These are phyloP conservation scores for Leptographium wingfieldii DNA, from an alignment of 2,329 filamentous ascomycete species.

Conservation along the genomic window DNA sequence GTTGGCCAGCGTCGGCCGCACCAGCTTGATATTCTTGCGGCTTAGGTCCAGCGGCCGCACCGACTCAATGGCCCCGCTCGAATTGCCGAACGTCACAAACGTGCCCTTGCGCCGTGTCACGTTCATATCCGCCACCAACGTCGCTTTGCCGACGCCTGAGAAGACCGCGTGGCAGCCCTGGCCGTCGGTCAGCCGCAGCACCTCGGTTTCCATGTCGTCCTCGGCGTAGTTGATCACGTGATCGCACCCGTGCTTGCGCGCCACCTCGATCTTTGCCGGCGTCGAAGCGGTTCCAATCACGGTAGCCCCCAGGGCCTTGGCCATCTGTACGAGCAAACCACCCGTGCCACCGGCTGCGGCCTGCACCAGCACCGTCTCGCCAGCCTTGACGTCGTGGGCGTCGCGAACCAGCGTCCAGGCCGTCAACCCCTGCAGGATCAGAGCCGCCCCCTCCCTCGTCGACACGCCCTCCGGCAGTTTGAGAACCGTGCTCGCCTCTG, in stretches of 20 bases:
- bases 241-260: conserved; percentile 57
- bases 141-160: conserved; percentile 73
- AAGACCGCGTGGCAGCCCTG: conserved; percentile 67
- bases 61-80: conserved; percentile 59
- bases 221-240: conserved; percentile 58
- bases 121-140: conserved; percentile 68
- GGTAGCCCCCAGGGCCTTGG: conserved; percentile 60
- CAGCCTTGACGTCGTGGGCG: conserved; percentile 25
- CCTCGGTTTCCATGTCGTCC: conserved; percentile 44
- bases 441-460: conserved; percentile 52
- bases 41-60: conserved; percentile 41
- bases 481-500: conserved; percentile 40
- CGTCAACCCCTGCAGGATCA: conserved; percentile 68
- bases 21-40: conserved; percentile 62
- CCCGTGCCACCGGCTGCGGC: conserved; percentile 78
- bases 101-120: conserved; percentile 63
- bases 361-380: conserved; percentile 57
- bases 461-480: conserved; percentile 51
- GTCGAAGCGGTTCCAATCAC: conserved; percentile 72
- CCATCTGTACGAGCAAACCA: conserved; percentile 60
- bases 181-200: conserved; percentile 56
- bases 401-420: conserved; percentile 69
- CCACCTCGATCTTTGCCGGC: conserved; percentile 58
- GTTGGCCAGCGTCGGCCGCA: conserved; percentile 57
- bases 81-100: conserved; percentile 70